These are phyloP conservation scores for Aspergillus sp. DNA, from an alignment of 2,329 filamentous ascomycete genomes.

Conservation along the genomic window DNA sequence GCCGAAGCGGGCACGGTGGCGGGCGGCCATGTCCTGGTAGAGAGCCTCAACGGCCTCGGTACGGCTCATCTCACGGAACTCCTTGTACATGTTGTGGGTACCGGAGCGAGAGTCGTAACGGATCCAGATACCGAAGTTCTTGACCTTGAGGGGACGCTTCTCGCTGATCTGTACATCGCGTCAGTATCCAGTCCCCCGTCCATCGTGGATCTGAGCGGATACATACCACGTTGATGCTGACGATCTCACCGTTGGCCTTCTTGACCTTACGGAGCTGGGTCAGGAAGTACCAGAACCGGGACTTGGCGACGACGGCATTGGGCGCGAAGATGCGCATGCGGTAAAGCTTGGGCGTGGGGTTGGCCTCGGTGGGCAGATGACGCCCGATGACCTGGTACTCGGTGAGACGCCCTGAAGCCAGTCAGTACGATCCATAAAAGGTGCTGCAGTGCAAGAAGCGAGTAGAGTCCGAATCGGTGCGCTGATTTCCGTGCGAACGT, in stretches of 20 bases:
- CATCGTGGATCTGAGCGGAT: neutral
- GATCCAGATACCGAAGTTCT: slow-evolving; percentile 99
- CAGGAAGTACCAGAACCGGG: slow-evolving; percentile 99
- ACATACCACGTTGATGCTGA: slow-evolving; percentile 91
- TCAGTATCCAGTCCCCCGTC: slow-evolving; percentile 3
- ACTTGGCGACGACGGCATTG: slow-evolving; percentile 98
- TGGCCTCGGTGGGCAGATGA: slow-evolving; percentile 95
- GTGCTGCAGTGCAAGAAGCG: neutral
- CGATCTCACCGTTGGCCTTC: slow-evolving; percentile 99
- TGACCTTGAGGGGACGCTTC: slow-evolving; percentile 99
- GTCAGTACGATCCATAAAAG: slow-evolving; percentile 26
- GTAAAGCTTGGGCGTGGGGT: slow-evolving; percentile 97
- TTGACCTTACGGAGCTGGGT: slow-evolving; percentile 99
- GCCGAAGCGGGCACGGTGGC: slow-evolving; percentile 96
- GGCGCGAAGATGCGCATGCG: slow-evolving; percentile 99
- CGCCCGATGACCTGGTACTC: slow-evolving; percentile 99
- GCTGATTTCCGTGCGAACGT: slow-evolving; percentile 16
- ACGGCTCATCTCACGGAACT: slow-evolving; percentile 99
- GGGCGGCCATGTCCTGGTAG: slow-evolving; percentile 99
- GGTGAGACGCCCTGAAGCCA: slow-evolving; percentile 84
- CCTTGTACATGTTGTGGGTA: slow-evolving; percentile 99
- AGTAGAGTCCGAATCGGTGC: slow-evolving; percentile 12
- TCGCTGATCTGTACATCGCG: slow-evolving; percentile 71
- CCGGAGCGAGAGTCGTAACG: slow-evolving; percentile 99
- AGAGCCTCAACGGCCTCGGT: slow-evolving; percentile 92